These are phyloP conservation scores for Starmerella riodocensis DNA, from an alignment of 805 yeast genomes.

Conservation along the genomic window DNA sequence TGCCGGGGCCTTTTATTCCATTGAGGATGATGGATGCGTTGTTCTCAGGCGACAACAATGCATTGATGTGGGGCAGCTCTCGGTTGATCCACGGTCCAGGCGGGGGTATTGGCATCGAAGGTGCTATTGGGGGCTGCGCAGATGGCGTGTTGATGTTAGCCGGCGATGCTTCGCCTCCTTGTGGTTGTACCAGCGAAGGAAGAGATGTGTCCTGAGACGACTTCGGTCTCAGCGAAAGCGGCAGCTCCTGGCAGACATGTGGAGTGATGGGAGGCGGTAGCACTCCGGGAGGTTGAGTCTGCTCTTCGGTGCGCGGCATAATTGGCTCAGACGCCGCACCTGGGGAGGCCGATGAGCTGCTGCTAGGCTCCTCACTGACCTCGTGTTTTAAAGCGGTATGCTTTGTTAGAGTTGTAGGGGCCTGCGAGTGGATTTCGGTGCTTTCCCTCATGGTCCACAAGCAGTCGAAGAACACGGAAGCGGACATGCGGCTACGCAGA, in stretches of 20 bases:
- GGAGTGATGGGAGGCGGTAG: not conserved
- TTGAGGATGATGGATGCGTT: not conserved
- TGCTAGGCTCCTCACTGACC: not conserved
- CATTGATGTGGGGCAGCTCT: conserved; percentile 3
- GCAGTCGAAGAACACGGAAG: conserved; percentile 84
- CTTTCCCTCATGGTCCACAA: conserved; percentile 72
- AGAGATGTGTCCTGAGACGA: not conserved
- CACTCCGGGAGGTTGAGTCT: not conserved
- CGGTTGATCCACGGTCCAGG: not conserved
- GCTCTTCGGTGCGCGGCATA: not conserved
- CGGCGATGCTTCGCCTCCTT: too few species aligned
- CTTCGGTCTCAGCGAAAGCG: not conserved
- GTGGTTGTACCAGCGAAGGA: not conserved
- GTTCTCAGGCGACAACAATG: conserved; percentile 15
- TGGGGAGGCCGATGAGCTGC: conserved; percentile 1
- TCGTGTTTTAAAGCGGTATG: not conserved
- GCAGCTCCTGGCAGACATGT: not conserved
- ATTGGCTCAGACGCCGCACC: not conserved
- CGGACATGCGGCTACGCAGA: conserved; percentile 77
- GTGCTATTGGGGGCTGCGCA: not conserved
- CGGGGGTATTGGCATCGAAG: not conserved
- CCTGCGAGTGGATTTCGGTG: conserved; percentile 53
- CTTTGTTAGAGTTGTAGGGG: conserved; percentile 25
- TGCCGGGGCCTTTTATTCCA: conserved; percentile 2
- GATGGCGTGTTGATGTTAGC: too few species aligned